phyloP scores from a whole-genome alignment of 164 flowering plant genomes.

The Vitis vinifera region DNA sequence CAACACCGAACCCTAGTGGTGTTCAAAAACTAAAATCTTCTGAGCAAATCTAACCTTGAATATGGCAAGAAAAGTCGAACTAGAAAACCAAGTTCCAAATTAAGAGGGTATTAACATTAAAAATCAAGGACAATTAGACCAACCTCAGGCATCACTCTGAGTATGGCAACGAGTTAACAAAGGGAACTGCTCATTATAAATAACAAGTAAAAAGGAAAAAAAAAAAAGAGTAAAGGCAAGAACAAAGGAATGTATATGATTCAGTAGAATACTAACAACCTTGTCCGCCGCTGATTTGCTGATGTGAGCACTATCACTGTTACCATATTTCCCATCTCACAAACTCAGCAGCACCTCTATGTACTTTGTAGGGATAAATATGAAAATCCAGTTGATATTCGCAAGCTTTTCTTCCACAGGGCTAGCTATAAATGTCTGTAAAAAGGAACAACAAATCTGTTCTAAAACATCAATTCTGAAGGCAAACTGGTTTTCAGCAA shows the following conservation, averaged over 20 bases:
- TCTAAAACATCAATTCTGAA: neutral
- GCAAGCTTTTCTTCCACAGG: neutral
- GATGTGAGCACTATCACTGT: constrained; percentile 1
- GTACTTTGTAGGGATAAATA: constrained; percentile 5
- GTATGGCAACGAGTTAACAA: neutral
- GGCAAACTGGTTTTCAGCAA: neutral
- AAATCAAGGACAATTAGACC: neutral
- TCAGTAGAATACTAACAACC: constrained; percentile 1
- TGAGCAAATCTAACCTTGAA: too few relatives aligned
- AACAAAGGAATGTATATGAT: neutral
- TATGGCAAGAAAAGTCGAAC: too few relatives aligned
- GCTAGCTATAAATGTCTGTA: constrained; percentile 30
- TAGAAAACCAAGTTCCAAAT: too few relatives aligned
- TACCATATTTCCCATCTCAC: neutral
- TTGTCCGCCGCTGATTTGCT: neutral
- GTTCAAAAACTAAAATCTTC: too few relatives aligned
- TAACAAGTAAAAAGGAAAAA: neutral
- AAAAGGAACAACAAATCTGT: neutral
- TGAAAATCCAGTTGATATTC: neutral
- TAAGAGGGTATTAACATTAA: too few relatives aligned
- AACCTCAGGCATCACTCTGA: neutral
- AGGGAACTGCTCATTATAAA: neutral
- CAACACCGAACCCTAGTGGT: too few relatives aligned
- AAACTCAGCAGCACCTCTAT: constrained; percentile 13
- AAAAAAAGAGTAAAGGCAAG: neutral